These are phyloP conservation scores for Yamadazyma pseudoaaseri DNA, from an alignment of 1,139 yeast species.

Conservation along the genomic window DNA sequence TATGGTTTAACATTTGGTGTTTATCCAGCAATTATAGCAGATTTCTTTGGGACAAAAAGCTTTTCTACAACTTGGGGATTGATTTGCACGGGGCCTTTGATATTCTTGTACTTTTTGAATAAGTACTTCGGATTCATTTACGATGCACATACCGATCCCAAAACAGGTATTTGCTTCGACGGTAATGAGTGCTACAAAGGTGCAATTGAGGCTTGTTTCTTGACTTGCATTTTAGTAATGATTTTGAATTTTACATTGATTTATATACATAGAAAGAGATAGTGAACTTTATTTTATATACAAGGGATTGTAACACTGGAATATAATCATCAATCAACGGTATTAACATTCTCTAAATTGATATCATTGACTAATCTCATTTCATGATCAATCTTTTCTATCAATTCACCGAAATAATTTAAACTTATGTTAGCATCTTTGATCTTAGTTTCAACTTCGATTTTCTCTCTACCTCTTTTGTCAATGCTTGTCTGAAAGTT, in stretches of 20 bases:
- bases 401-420: conserved; percentile 57
- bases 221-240: conserved; percentile 23
- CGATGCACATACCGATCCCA: conserved; percentile 31
- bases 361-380: conserved; percentile 44
- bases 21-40: conserved; percentile 49
- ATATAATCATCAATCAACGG: conserved; percentile 33
- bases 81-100: conserved; percentile 42
- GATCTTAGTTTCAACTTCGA: conserved; percentile 51
- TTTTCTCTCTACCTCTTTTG: conserved; percentile 58
- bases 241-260: conserved; percentile 23
- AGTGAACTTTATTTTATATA: conserved; percentile 3
- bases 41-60: conserved; percentile 38
- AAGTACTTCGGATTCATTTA: conserved; percentile 41
- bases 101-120: conserved; percentile 34
- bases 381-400: conserved; percentile 49
- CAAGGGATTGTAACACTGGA: neutral
- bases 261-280: conserved; percentile 20
- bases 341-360: conserved; percentile 51
- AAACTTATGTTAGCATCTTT: conserved; percentile 59
- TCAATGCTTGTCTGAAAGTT: conserved; percentile 74
- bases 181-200: conserved; percentile 39
- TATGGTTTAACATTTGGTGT: conserved; percentile 45
- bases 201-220: conserved; percentile 32
- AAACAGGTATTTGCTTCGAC: conserved; percentile 33
- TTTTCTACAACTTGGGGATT: conserved; percentile 49